These are phyloP conservation scores for Pseudocercospora crystallina DNA, from an alignment of 2,329 filamentous ascomycete species.

Conservation along the genomic window DNA sequence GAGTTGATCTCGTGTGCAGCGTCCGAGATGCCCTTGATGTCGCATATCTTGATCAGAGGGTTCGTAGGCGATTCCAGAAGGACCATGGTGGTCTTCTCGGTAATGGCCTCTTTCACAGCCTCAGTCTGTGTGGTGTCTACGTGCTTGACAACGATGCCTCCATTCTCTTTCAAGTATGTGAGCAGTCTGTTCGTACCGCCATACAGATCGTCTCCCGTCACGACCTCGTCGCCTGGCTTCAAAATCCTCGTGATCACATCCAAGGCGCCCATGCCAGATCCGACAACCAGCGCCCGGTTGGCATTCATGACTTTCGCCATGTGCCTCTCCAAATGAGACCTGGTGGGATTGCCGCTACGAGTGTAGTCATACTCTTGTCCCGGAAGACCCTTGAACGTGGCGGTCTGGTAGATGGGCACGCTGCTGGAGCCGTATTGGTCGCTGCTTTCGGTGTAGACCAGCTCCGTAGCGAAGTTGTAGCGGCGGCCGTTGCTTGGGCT, in stretches of 20 bases:
- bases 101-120: conserved; percentile 67
- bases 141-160: conserved; percentile 91
- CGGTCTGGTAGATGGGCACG: conserved; percentile 94
- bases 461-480: conserved; percentile 91
- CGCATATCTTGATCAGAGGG: conserved; percentile 96
- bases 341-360: conserved; percentile 92
- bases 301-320: conserved; percentile 99
- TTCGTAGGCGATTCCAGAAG: conserved; percentile 96
- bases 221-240: conserved; percentile 90
- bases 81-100: conserved; percentile 87
- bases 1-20: conserved; percentile 75
- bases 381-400: conserved; percentile 90
- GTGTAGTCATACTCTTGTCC: conserved; percentile 96
- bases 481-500: conserved; percentile 82
- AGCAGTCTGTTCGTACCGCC: conserved; percentile 91
- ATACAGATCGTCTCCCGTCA: conserved; percentile 95
- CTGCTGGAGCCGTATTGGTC: conserved; percentile 98
- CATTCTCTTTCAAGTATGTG: conserved; percentile 85
- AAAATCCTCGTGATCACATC: conserved; percentile 93
- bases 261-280: conserved; percentile 94
- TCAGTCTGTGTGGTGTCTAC: conserved; percentile 86
- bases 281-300: conserved; percentile 83
- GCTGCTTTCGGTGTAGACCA: conserved; percentile 92
- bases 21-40: conserved; percentile 77
- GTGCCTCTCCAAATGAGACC: conserved; percentile 93